Evolutionary conservation across 2,329 filamentous ascomycete species (phyloP).

Genomic region (Sporothrix protearum): DNA sequence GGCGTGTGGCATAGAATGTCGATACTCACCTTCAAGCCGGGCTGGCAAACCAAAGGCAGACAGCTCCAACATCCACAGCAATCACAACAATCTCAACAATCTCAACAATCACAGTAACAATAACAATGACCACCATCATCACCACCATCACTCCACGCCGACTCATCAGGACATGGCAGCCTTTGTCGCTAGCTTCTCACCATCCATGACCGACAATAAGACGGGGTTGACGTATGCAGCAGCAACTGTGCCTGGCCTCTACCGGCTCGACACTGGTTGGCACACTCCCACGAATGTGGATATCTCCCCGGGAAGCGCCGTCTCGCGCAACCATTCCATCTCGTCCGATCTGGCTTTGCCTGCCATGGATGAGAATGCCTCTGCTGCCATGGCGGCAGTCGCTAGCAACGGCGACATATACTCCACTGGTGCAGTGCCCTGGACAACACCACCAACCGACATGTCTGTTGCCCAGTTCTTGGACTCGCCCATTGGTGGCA

Average conservation of each 20-base stretch:
- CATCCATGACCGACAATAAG: slow-evolving; percentile 32
- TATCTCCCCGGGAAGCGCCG: slow-evolving; percentile 28
- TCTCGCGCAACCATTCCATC: slow-evolving; percentile 38
- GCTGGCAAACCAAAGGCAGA: slow-evolving; percentile 49
- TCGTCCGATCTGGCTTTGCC: slow-evolving; percentile 36
- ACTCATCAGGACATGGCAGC: slow-evolving; percentile 15
- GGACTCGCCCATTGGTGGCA: slow-evolving; percentile 36
- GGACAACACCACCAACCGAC: slow-evolving; percentile 42
- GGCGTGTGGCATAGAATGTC: slow-evolving; percentile 47
- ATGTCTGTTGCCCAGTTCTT: slow-evolving; percentile 35
- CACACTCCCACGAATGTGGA: slow-evolving; percentile 39
- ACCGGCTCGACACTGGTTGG: slow-evolving; percentile 41
- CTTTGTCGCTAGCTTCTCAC: slow-evolving; percentile 27
- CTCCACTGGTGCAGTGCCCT: slow-evolving; percentile 37
- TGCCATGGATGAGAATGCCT: slow-evolving; percentile 32
- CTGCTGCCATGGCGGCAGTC: neutral
- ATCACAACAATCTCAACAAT: slow-evolving; percentile 12
- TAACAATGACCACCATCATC: neutral
- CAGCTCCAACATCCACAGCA: slow-evolving; percentile 9
- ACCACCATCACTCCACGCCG: slow-evolving; percentile 8
- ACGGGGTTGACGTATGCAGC: slow-evolving; percentile 33
- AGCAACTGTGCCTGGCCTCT: slow-evolving; percentile 34
- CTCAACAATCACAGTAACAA: slow-evolving; percentile 5
- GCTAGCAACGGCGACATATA: slow-evolving; percentile 36
- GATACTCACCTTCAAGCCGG: slow-evolving; percentile 51